Evolutionary conservation across 495 filamentous ascomycete species (phyloP).

Genomic region (Aspergillus conjunctus): DNA sequence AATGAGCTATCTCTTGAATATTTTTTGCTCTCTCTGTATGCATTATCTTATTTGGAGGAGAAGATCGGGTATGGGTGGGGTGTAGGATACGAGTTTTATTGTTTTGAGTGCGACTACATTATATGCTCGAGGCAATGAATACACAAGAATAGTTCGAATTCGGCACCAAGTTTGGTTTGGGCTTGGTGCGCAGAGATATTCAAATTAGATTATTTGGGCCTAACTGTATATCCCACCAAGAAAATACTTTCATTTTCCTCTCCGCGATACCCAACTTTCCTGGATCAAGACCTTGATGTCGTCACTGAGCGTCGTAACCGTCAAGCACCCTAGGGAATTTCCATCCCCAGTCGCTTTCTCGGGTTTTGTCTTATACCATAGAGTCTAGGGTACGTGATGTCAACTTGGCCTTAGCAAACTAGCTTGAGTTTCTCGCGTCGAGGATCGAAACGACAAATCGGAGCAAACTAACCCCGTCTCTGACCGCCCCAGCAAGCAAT

Average conservation of each 20-base stretch:
- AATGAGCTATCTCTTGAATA: slow-evolving; percentile 8
- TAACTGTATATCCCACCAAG: not conserved
- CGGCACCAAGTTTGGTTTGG: not conserved
- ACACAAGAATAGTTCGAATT: too few relatives aligned
- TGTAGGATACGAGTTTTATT: not conserved
- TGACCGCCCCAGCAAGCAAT: not conserved
- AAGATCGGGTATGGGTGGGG: not conserved
- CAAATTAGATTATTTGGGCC: not conserved
- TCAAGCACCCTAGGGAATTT: not conserved
- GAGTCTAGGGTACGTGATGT: not conserved
- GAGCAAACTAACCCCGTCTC: not conserved
- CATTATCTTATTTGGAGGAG: not conserved
- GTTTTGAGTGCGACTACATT: not conserved
- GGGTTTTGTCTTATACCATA: not conserved
- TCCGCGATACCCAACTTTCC: not conserved
- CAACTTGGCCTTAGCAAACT: not conserved
- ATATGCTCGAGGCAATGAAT: too few relatives aligned
- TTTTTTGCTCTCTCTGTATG: not conserved
- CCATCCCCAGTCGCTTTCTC: not conserved
- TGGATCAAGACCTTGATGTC: not conserved
- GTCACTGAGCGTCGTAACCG: not conserved
- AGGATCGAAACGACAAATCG: not conserved
- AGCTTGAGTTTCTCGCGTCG: not conserved
- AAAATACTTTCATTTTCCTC: too few relatives aligned
- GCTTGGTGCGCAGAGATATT: not conserved